These are phyloP conservation scores for Clathrospora elynae DNA, from an alignment of 2,329 filamentous ascomycete genomes.

Conservation along the genomic window DNA sequence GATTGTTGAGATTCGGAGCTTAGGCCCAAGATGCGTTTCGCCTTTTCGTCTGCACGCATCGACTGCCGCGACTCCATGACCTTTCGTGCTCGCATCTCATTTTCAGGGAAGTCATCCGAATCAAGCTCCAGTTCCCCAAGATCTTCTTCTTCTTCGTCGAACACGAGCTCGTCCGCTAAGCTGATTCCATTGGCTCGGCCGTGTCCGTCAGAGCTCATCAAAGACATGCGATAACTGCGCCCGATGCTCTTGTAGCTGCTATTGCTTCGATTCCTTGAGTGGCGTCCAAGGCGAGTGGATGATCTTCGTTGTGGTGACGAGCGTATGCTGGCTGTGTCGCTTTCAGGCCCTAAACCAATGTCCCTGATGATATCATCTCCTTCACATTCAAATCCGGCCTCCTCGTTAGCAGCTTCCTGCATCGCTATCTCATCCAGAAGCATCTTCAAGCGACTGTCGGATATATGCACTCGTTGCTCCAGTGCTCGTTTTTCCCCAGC, in stretches of 20 bases:
- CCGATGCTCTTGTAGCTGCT: slow-evolving; percentile 57
- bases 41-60: slow-evolving; percentile 52
- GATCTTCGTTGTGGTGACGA: slow-evolving; percentile 62
- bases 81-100: slow-evolving; percentile 49
- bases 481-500: slow-evolving; percentile 79
- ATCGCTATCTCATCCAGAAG: slow-evolving; percentile 85
- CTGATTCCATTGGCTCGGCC: slow-evolving; percentile 70
- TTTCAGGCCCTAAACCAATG: slow-evolving; percentile 58
- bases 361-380: slow-evolving; percentile 67
- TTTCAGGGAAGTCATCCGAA: slow-evolving; percentile 62
- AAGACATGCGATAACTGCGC: slow-evolving; percentile 71
- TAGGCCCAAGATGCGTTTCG: slow-evolving; percentile 54
- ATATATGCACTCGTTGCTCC: slow-evolving; percentile 86
- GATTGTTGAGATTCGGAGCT: slow-evolving; percentile 35
- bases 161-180: slow-evolving; percentile 87
- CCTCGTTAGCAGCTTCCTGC: slow-evolving; percentile 59
- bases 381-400: slow-evolving; percentile 59
- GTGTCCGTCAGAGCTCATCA: slow-evolving; percentile 60
- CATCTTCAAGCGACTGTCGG: slow-evolving; percentile 81
- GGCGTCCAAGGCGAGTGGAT: slow-evolving; percentile 54
- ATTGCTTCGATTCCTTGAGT: slow-evolving; percentile 62
- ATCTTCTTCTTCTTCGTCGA: slow-evolving; percentile 75
- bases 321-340: slow-evolving; percentile 73
- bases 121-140: slow-evolving; percentile 64
- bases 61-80: slow-evolving; percentile 50